A percentile compares a stretch with the other conserved stretches of the same genome.
phyloP scores from a whole-genome alignment of 1,139 yeast genomes.

The Candida freyschussii region DNA sequence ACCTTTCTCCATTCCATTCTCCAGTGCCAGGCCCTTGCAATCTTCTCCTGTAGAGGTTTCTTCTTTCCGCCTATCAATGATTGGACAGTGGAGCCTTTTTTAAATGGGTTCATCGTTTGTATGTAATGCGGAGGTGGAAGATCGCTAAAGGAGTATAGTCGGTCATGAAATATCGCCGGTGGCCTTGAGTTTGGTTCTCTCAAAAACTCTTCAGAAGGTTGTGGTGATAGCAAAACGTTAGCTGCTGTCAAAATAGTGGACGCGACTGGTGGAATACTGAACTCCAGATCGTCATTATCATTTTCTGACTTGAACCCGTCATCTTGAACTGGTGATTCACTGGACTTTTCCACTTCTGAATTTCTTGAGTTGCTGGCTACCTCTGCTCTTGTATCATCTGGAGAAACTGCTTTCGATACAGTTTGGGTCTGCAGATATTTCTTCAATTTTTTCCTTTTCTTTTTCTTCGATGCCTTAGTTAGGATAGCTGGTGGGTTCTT shows the following conservation, averaged over 20 bases:
- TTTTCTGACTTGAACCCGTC: background rate
- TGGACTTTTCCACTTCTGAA: background rate
- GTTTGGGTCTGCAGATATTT: constrained; percentile 31
- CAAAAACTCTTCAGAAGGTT: constrained; percentile 70
- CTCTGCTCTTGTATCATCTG: constrained; percentile 3
- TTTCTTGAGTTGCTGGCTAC: constrained; percentile 3
- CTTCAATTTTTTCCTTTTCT: constrained; percentile 25
- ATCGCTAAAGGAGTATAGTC: constrained; percentile 59
- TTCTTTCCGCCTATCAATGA: constrained; percentile 30
- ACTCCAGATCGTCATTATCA: constrained; percentile 24
- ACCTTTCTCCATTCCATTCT: constrained; percentile 91
- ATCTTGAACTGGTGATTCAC: background rate
- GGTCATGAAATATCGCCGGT: constrained; percentile 73
- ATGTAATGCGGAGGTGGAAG: constrained; percentile 49
- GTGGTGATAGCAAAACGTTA: constrained; percentile 67
- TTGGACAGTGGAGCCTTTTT: constrained; percentile 14
- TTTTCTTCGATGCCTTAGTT: constrained; percentile 6
- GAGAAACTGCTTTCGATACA: too few relatives aligned
- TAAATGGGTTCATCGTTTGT: constrained; percentile 5
- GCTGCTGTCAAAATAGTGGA: constrained; percentile 56
- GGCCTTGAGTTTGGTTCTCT: constrained; percentile 52
- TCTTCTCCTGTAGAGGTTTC: constrained; percentile 63
- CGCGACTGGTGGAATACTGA: constrained; percentile 47
- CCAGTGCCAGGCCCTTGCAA: constrained; percentile 86
- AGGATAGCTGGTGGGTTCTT: constrained; percentile 11